A percentile compares a stretch with the other conserved stretches of the same genome.
phyloP scores from a whole-genome alignment of 2,329 filamentous ascomycete genomes.

The Annulohypoxylon truncatum region DNA sequence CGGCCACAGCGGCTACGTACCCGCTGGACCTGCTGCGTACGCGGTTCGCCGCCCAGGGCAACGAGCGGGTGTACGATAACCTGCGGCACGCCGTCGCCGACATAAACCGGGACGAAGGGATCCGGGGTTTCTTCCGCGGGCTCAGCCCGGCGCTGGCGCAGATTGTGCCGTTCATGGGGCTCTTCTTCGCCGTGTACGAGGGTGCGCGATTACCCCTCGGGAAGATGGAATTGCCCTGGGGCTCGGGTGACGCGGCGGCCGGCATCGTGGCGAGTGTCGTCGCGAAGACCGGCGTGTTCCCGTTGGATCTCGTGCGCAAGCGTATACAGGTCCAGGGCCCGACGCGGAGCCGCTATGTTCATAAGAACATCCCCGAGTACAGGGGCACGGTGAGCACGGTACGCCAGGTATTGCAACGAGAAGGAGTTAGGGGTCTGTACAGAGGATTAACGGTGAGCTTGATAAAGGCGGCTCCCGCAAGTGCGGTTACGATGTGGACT shows the following conservation, averaged over 20 bases:
- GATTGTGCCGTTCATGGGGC: constrained; percentile 95
- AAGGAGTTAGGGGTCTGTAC: constrained; percentile 86
- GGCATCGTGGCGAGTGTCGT: constrained; percentile 82
- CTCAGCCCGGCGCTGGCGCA: constrained; percentile 83
- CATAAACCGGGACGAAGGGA: constrained; percentile 81
- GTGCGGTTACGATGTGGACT: constrained; percentile 93
- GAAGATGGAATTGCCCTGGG: constrained; percentile 70
- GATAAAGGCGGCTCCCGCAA: constrained; percentile 92
- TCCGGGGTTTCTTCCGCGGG: constrained; percentile 86
- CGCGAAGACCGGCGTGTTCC: constrained; percentile 91
- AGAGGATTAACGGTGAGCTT: constrained; percentile 88
- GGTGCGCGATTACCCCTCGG: constrained; percentile 71
- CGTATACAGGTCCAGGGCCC: constrained; percentile 95
- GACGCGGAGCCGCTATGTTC: constrained; percentile 80
- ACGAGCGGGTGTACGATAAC: constrained; percentile 80
- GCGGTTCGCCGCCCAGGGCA: constrained; percentile 95
- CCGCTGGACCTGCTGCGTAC: constrained; percentile 93
- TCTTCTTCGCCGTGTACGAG: constrained; percentile 95
- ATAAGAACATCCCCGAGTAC: constrained; percentile 90
- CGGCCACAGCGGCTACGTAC: constrained; percentile 87
- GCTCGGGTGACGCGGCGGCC: constrained; percentile 84
- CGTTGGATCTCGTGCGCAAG: constrained; percentile 92
- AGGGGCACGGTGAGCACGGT: constrained; percentile 75
- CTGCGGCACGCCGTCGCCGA: constrained; percentile 75
- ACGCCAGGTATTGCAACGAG: constrained; percentile 72